Conservation (phyloP, 73 alveolate genomes). For the Tetrahymena thermophila region DNA sequence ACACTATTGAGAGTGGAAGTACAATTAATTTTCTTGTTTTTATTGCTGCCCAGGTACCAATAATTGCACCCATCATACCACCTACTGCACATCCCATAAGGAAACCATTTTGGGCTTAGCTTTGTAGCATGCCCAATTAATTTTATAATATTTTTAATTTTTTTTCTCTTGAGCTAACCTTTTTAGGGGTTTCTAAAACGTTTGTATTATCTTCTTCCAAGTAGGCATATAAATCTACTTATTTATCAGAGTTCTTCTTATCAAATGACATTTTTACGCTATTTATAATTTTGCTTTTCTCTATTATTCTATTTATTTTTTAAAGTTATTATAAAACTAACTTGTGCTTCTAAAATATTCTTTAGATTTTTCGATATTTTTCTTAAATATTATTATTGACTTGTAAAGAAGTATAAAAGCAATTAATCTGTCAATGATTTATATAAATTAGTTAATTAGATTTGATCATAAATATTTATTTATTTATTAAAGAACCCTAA, state of each 20-base stretch:
- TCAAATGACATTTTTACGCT: background rate
- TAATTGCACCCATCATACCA: constrained; percentile 24
- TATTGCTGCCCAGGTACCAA: constrained; percentile 30
- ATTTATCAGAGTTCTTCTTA: background rate
- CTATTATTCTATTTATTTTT: background rate
- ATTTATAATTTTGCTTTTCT: background rate
- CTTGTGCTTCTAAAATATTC: background rate
- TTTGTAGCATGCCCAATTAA: constrained; percentile 9
- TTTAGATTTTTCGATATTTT: background rate
- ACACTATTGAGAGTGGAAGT: constrained; percentile 23
- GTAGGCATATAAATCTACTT: background rate
- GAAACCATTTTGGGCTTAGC: constrained; percentile 28
- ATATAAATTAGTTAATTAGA: background rate
- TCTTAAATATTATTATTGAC: background rate
- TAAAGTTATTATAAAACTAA: background rate
- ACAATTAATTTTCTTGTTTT: constrained; percentile 1
- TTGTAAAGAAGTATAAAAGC: background rate
- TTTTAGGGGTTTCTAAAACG: constrained; percentile 27
- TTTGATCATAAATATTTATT: background rate
- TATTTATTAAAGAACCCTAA: no score
- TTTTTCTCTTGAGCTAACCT: constrained; percentile 24
- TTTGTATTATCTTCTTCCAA: background rate
- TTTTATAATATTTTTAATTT: constrained; percentile 17
- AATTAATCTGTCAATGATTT: background rate
- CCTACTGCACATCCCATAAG: constrained; percentile 35